Percentiles rank a stretch among this genome's conserved stretches.
phyloP scores from a whole-genome alignment of 345 rosid genomes.

The Adansonia digitata region DNA sequence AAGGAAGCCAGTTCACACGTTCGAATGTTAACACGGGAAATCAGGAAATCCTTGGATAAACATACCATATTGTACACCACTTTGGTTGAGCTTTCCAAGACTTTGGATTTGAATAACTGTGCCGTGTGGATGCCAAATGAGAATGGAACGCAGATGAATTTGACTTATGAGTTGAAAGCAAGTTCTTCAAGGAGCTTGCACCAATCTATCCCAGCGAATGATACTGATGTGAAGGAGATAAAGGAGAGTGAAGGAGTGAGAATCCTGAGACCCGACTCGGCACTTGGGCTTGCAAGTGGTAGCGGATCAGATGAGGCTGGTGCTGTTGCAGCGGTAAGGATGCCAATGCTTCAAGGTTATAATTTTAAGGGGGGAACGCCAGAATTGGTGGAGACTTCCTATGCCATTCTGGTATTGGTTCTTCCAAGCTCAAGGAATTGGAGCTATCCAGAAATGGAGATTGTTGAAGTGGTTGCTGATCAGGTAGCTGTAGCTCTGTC shows the following conservation, averaged over 20 bases:
- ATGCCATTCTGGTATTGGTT: constrained; percentile 81
- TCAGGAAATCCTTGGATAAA: constrained; percentile 84
- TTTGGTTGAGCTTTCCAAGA: constrained; percentile 84
- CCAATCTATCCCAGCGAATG: constrained; percentile 39
- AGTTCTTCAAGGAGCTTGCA: constrained; percentile 32
- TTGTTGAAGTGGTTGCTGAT: constrained; percentile 94
- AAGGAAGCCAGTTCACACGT: constrained; percentile 88
- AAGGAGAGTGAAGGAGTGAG: constrained; percentile 58
- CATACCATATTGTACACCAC: constrained; percentile 79
- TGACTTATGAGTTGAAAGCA: constrained; percentile 63
- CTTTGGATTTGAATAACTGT: constrained; percentile 79
- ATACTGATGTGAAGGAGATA: constrained; percentile 63
- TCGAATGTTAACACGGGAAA: constrained; percentile 77
- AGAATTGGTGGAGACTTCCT: constrained; percentile 57
- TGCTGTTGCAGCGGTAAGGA: constrained; percentile 77
- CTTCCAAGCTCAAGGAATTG: constrained; percentile 63
- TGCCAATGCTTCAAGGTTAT: constrained; percentile 84
- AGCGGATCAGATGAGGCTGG: constrained; percentile 57
- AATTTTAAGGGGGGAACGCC: constrained; percentile 97
- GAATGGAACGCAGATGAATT: constrained; percentile 56
- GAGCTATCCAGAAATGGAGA: constrained; percentile 69
- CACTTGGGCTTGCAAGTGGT: constrained; percentile 64
- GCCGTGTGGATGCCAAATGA: constrained; percentile 97
- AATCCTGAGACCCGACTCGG: constrained; percentile 54
- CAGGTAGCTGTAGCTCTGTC: constrained; percentile 98